Conservation (phyloP, 2,329 filamentous ascomycete species). For the Oidium heveae region DNA sequence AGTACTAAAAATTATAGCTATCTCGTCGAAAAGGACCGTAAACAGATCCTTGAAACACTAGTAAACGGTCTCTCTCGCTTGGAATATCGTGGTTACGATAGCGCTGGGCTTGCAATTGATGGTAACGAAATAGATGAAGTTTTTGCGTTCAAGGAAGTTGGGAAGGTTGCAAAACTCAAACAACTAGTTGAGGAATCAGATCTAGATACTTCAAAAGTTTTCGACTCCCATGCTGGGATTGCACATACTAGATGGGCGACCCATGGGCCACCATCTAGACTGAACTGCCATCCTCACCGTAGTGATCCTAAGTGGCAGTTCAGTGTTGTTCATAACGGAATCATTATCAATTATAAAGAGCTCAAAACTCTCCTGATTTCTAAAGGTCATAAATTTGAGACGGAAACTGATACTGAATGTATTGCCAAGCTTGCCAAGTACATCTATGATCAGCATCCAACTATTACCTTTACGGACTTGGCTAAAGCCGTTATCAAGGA, state of each 20-base stretch:
- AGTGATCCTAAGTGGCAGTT: slow-evolving; percentile 94
- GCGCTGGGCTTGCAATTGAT: slow-evolving; percentile 82
- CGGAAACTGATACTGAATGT: slow-evolving; percentile 96
- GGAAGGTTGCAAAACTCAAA: slow-evolving; percentile 94
- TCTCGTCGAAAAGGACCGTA: slow-evolving; percentile 93
- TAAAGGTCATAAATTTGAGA: slow-evolving; percentile 98
- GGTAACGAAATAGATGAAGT: slow-evolving; percentile 98
- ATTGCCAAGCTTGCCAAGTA: slow-evolving; percentile 98
- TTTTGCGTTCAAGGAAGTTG: slow-evolving; percentile 93
- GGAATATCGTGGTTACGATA: slow-evolving; percentile 97
- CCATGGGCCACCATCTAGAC: slow-evolving; percentile 74
- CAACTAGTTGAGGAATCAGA: slow-evolving; percentile 66
- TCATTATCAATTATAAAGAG: slow-evolving; percentile 99
- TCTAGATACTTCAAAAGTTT: slow-evolving; percentile 72
- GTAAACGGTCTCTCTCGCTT: slow-evolving; percentile 89
- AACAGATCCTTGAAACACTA: slow-evolving; percentile 84
- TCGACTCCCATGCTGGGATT: slow-evolving; percentile 95
- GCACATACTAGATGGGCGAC: slow-evolving; percentile 98
- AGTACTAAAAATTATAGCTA: slow-evolving; percentile 36
- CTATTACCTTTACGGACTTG: slow-evolving; percentile 85
- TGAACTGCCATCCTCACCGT: slow-evolving; percentile 32
- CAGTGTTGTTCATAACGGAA: slow-evolving; percentile 93
- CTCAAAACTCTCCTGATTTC: slow-evolving; percentile 72
- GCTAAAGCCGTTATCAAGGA: slow-evolving; percentile 97
- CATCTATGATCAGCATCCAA: slow-evolving; percentile 82